Percentiles rank a stretch among this genome's conserved stretches.
Conservation (phyloP, 306 rosid species). For the Cucurbita argyrosperma region DNA sequence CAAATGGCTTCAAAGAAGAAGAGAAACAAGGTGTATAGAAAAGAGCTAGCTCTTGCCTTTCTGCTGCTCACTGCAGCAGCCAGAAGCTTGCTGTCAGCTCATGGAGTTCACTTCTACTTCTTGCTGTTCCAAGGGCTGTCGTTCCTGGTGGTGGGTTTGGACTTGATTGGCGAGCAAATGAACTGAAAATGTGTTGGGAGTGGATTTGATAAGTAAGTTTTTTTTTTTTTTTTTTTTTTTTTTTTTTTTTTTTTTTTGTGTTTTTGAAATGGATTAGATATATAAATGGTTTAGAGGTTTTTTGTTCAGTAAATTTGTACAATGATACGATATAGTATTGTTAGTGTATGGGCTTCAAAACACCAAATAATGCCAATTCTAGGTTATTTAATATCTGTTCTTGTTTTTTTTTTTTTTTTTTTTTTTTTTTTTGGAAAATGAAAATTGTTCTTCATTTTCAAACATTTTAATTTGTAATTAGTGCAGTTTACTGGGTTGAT, state of each 20-base stretch:
- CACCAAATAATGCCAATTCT: slow-evolving; percentile 3
- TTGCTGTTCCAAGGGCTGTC: slow-evolving; percentile 93
- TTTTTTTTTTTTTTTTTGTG: not conserved
- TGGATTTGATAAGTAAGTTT: not conserved
- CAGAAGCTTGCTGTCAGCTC: slow-evolving; percentile 78
- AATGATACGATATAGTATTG: slow-evolving; percentile 6
- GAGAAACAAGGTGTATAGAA: slow-evolving; percentile 65
- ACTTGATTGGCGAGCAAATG: slow-evolving; percentile 90
- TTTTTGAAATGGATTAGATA: not conserved
- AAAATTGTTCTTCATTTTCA: not conserved
- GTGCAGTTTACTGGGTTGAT: not conserved
- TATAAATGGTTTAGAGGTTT: not conserved
- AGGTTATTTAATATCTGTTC: not conserved
- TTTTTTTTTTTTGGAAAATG: not conserved
- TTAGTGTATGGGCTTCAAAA: slow-evolving; percentile 7
- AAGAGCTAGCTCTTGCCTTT: slow-evolving; percentile 86
- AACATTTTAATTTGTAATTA: not conserved
- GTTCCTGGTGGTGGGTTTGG: slow-evolving; percentile 77
- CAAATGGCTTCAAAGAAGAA: slow-evolving; percentile 34
- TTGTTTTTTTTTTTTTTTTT: too few relatives aligned
- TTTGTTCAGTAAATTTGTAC: slow-evolving; percentile 1
- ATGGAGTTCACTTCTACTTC: slow-evolving; percentile 92
- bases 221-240: not conserved
- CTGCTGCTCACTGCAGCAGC: slow-evolving; percentile 86
- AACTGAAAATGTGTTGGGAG: slow-evolving; percentile 27